Conservation (phyloP, 306 rosid species). For the Oemleria cerasiformis region DNA sequence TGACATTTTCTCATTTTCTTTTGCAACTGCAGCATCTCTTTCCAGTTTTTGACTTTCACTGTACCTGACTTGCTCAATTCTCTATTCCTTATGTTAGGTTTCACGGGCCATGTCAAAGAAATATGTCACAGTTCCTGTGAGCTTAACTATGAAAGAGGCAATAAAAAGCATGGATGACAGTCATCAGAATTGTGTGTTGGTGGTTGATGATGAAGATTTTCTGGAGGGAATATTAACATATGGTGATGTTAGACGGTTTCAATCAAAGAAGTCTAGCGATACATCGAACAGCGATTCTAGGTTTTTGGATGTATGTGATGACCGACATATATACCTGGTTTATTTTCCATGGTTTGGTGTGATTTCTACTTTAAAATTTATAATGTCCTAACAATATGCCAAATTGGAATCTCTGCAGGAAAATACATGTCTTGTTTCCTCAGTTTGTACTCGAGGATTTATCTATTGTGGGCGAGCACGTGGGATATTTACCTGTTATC, state of each 20-base stretch:
- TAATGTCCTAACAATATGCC: slow-evolving; percentile 17
- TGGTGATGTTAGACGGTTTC: slow-evolving; percentile 77
- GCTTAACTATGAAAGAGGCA: slow-evolving; percentile 61
- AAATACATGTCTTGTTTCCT: slow-evolving; percentile 61
- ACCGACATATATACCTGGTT: neutral
- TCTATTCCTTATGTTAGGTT: slow-evolving; percentile 50
- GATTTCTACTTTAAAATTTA: neutral
- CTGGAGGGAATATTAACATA: slow-evolving; percentile 84
- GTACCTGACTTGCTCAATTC: slow-evolving; percentile 9
- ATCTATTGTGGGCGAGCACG: slow-evolving; percentile 77
- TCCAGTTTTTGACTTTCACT: slow-evolving; percentile 6
- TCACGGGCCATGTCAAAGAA: slow-evolving; percentile 76
- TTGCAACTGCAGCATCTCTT: slow-evolving; percentile 10
- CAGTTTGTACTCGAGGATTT: slow-evolving; percentile 82
- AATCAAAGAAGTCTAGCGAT: slow-evolving; percentile 52
- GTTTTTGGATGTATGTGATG: slow-evolving; percentile 55
- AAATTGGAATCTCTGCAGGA: slow-evolving; percentile 44
- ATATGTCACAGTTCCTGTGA: slow-evolving; percentile 57
- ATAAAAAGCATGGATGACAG: slow-evolving; percentile 55
- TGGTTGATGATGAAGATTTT: slow-evolving; percentile 70
- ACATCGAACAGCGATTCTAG: slow-evolving; percentile 41
- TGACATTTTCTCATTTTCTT: slow-evolving; percentile 8
- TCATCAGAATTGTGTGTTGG: slow-evolving; percentile 71
- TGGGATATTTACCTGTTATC: slow-evolving; percentile 78
- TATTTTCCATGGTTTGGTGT: neutral